These are phyloP conservation scores for Diplodia mutila DNA, from an alignment of 2,329 filamentous ascomycete genomes.

Conservation along the genomic window DNA sequence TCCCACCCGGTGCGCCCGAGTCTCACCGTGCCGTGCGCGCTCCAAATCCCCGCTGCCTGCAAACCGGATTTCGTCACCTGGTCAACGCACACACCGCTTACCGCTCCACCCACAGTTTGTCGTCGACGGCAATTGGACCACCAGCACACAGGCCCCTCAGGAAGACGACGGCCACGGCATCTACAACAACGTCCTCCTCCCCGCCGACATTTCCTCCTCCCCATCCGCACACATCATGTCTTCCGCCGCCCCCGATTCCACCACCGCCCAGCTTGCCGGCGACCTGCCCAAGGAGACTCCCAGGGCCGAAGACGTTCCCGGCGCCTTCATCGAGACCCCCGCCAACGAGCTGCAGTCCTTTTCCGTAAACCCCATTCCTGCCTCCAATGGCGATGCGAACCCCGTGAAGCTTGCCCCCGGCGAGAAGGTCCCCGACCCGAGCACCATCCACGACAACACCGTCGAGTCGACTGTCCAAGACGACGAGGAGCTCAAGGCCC, in stretches of 20 bases:
- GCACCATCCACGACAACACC: conserved; percentile 68
- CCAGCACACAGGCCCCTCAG: conserved; percentile 77
- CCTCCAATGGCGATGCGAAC: conserved; percentile 67
- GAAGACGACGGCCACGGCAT: conserved; percentile 83
- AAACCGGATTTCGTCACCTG: conserved; percentile 25
- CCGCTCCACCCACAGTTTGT: conserved; percentile 69
- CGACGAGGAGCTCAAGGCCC: conserved; percentile 36
- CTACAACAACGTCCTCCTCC: conserved; percentile 88
- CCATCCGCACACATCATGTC: conserved; percentile 61
- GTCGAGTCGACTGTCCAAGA: conserved; percentile 62
- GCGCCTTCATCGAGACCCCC: conserved; percentile 75
- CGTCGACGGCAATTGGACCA: conserved; percentile 88
- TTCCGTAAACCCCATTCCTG: conserved; percentile 62
- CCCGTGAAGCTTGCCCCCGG: conserved; percentile 78
- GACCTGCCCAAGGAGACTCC: conserved; percentile 59
- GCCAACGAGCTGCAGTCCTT: conserved; percentile 54
- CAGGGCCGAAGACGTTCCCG: conserved; percentile 55
- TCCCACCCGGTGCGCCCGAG: conserved; percentile 22
- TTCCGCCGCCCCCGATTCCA: conserved; percentile 70
- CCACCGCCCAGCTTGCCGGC: conserved; percentile 71
- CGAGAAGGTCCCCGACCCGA: conserved; percentile 74
- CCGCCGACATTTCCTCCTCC: conserved; percentile 67
- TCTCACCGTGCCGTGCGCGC: conserved; percentile 16
- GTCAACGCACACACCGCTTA: conserved; percentile 27
- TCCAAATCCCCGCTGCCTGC: conserved; percentile 21